Evolutionary conservation across 2,329 filamentous ascomycete genomes (phyloP).

Genomic region (Chaetoscypha palmicola): DNA sequence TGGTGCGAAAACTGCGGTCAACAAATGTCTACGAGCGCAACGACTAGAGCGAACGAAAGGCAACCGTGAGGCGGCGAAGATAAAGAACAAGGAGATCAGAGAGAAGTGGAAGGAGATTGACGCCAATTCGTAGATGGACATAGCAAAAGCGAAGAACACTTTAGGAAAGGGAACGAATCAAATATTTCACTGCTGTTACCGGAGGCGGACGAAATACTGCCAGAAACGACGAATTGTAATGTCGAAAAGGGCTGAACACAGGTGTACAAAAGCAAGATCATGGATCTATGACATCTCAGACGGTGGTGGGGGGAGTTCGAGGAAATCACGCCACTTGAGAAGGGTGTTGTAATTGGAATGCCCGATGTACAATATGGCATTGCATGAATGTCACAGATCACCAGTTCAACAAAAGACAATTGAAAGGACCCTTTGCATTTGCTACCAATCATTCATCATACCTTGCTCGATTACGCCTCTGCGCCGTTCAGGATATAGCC

Average conservation of each 20-base stretch:
- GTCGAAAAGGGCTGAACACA: too few species aligned
- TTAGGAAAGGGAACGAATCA: background rate
- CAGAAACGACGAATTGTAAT: too few species aligned
- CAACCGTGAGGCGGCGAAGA: conserved; percentile 65
- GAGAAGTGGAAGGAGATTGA: conserved; percentile 74
- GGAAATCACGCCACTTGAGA: conserved; percentile 8
- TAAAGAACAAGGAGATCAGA: conserved; percentile 67
- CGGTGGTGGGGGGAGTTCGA: conserved; percentile 12
- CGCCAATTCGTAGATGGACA: conserved; percentile 54
- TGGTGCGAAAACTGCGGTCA: conserved; percentile 74
- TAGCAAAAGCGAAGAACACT: background rate
- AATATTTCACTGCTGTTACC: too few species aligned
- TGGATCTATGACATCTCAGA: too few species aligned
- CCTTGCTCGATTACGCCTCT: too few species aligned
- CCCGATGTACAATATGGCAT: conserved; percentile 13
- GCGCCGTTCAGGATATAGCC: too few species aligned
- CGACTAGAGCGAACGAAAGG: conserved; percentile 67
- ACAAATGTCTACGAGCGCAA: conserved; percentile 75
- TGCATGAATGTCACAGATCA: too few species aligned
- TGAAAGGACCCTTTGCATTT: too few species aligned
- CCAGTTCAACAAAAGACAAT: too few species aligned
- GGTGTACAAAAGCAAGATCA: too few species aligned
- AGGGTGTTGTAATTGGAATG: background rate
- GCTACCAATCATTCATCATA: too few species aligned
- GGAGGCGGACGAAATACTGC: too few species aligned